A percentile compares a stretch with the other conserved stretches of the same genome.
Evolutionary conservation across 257 asterid species (phyloP).

Genomic region (Solanum clarkiae): DNA sequence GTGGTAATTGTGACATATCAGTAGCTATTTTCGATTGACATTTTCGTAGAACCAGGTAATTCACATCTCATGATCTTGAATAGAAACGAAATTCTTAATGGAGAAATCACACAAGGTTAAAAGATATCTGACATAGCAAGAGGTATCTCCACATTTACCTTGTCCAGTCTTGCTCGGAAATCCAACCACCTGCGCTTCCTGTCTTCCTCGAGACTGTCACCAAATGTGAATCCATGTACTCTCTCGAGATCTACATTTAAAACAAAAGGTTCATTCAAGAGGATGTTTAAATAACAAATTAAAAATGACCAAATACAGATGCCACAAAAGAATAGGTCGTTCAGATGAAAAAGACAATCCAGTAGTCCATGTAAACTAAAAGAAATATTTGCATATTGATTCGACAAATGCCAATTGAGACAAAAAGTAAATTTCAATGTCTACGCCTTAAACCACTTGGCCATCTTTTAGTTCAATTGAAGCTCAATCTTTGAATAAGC

Average conservation of each 20-base stretch:
- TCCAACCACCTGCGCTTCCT: constrained; percentile 67
- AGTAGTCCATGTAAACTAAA: neutral
- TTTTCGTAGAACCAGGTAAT: neutral
- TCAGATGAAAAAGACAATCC: neutral
- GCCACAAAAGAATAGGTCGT: neutral
- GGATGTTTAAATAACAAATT: neutral
- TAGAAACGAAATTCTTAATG: neutral
- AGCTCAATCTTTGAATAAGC: neutral
- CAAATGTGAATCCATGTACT: constrained; percentile 79
- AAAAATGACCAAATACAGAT: neutral
- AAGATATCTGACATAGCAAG: neutral
- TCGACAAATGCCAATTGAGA: neutral
- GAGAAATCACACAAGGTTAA: neutral
- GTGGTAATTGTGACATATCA: neutral
- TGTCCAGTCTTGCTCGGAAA: constrained; percentile 48
- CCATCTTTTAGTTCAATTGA: neutral
- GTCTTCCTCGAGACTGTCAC: constrained; percentile 72
- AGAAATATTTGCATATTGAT: neutral
- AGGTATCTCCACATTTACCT: constrained; percentile 26
- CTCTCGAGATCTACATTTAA: constrained; percentile 62
- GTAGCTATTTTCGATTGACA: neutral
- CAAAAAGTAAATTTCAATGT: neutral
- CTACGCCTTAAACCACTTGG: no score
- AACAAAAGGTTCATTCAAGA: constrained; percentile 1
- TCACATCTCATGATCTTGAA: neutral